Evolutionary conservation across 768 basidiomycete genomes (phyloP).

Genomic region (Boletus rex-veris): DNA sequence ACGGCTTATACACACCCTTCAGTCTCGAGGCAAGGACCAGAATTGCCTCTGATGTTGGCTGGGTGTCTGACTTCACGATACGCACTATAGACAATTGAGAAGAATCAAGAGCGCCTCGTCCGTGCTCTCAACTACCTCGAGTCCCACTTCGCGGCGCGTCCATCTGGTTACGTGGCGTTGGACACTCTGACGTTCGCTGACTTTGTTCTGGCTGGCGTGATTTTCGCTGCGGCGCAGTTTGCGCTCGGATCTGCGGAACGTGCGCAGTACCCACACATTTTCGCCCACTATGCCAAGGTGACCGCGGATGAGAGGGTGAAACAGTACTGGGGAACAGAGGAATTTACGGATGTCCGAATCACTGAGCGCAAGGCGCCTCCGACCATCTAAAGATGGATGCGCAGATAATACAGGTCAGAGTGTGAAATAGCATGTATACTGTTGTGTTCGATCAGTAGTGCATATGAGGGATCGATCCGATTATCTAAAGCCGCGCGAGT

Average conservation of each 20-base stretch:
- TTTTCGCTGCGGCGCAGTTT: not conserved
- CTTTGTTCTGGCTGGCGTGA: conserved; percentile 13
- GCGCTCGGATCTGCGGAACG: conserved; percentile 14
- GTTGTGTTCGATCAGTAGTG: too few species aligned
- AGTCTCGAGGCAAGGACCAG: conserved; percentile 2
- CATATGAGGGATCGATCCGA: too few species aligned
- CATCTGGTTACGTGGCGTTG: conserved; percentile 12
- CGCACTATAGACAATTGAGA: not conserved
- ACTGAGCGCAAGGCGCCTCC: not conserved
- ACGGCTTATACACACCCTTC: not conserved
- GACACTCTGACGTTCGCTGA: conserved; percentile 18
- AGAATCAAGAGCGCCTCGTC: not conserved
- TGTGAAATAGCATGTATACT: too few species aligned
- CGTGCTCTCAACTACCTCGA: conserved; percentile 15
- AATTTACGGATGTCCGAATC: conserved; percentile 4
- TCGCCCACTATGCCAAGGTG: conserved; percentile 21
- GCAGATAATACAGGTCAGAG: too few species aligned
- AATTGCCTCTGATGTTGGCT: not conserved
- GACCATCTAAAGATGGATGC: not conserved
- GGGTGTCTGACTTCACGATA: not conserved
- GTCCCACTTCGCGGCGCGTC: conserved; percentile 2
- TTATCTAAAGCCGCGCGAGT: too few species aligned
- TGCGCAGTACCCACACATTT: conserved; percentile 12
- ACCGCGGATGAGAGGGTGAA: conserved; percentile 11
- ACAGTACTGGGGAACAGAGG: conserved; percentile 9